phyloP scores from a whole-genome alignment of 2,329 filamentous ascomycete species.

The Aspergillus sp. region DNA sequence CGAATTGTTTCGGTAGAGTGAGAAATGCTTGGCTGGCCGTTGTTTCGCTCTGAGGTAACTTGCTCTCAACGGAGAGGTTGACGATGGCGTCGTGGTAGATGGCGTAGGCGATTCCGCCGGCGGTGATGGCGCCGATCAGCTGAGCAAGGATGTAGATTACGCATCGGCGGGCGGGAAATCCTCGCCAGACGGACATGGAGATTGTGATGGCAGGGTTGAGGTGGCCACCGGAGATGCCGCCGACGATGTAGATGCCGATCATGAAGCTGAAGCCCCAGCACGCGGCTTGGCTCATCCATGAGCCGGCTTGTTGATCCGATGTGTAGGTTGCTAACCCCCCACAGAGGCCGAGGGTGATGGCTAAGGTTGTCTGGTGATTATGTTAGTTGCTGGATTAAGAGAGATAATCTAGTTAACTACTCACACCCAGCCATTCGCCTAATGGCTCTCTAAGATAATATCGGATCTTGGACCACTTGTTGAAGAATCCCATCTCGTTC shows the following conservation, averaged over 20 bases:
- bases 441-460: conserved; percentile 30
- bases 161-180: conserved; percentile 34
- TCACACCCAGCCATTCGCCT: conserved; percentile 33
- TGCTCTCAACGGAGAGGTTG: conserved; percentile 16
- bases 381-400: not conserved
- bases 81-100: conserved; percentile 41
- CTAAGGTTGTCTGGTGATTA: conserved; percentile 26
- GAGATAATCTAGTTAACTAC: not conserved
- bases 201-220: conserved; percentile 52
- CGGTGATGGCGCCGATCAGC: conserved; percentile 38
- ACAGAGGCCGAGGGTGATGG: conserved; percentile 34
- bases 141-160: conserved; percentile 36
- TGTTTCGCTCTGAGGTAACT: conserved; percentile 22
- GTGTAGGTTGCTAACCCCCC: conserved; percentile 27
- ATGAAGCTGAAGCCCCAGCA: conserved; percentile 35
- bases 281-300: conserved; percentile 21
- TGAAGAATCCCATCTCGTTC: conserved; percentile 22
- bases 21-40: conserved; percentile 28
- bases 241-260: conserved; percentile 48
- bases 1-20: conserved; percentile 29
- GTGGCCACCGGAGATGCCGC: conserved; percentile 51
- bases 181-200: conserved; percentile 34
- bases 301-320: conserved; percentile 25
- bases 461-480: conserved; percentile 30
- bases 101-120: conserved; percentile 36